Percentiles rank a stretch among this genome's conserved stretches.
These are phyloP conservation scores for Globisporangium nodosum DNA, from an alignment of 352 stramenopile species.

Conservation along the genomic window DNA sequence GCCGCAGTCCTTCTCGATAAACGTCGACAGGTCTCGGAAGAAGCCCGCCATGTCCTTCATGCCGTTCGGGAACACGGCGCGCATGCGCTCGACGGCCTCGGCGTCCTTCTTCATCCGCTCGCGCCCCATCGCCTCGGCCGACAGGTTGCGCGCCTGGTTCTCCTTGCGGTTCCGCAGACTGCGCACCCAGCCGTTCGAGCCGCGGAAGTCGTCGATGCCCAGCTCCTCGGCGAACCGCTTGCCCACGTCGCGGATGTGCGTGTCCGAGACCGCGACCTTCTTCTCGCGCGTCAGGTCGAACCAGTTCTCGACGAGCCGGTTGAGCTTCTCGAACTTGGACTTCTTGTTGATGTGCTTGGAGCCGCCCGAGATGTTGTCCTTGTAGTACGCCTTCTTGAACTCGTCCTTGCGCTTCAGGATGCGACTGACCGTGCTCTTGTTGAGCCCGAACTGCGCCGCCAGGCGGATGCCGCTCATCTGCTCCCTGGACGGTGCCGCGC, in stretches of 20 bases:
- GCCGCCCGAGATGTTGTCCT: constrained; percentile 77
- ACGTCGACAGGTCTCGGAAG: constrained; percentile 73
- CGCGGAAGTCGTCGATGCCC: constrained; percentile 68
- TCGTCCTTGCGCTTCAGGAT: constrained; percentile 85
- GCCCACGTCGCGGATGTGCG: constrained; percentile 67
- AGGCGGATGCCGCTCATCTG: constrained; percentile 71
- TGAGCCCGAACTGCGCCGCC: constrained; percentile 68
- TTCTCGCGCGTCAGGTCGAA: constrained; percentile 78
- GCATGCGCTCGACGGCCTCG: constrained; percentile 72
- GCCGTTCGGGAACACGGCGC: constrained; percentile 55
- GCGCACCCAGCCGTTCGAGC: constrained; percentile 76
- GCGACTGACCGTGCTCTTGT: constrained; percentile 79
- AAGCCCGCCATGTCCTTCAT: constrained; percentile 69
- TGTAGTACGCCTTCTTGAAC: constrained; percentile 86
- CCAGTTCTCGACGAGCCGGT: constrained; percentile 77
- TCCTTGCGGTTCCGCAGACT: constrained; percentile 78
- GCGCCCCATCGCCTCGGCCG: constrained; percentile 45
- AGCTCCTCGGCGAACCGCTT: constrained; percentile 70
- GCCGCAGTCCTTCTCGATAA: constrained; percentile 50
- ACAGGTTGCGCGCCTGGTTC: constrained; percentile 43
- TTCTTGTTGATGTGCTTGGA: constrained; percentile 88
- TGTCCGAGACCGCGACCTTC: constrained; percentile 62
- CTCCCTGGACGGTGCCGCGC: constrained; percentile 22
- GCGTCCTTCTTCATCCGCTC: constrained; percentile 66
- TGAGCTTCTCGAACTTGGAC: constrained; percentile 83